These are phyloP conservation scores for Dipteronia sinensis DNA, from an alignment of 345 rosid genomes.

Conservation along the genomic window DNA sequence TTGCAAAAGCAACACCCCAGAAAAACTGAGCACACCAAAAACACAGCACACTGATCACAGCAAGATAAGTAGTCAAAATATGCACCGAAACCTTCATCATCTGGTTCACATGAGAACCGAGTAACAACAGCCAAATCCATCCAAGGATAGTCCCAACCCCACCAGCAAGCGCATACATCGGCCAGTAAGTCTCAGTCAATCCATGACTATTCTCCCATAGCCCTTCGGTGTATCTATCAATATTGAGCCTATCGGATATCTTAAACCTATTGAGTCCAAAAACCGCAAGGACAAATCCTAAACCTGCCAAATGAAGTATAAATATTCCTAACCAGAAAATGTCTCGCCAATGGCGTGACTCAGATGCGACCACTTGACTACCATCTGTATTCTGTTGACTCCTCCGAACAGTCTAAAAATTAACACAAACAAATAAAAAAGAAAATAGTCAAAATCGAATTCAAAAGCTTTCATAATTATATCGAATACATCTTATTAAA, in stretches of 20 bases:
- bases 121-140: conserved; percentile 75
- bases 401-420: conserved; percentile 60
- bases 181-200: conserved; percentile 90
- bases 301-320: conserved; percentile 60
- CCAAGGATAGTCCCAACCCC: conserved; percentile 74
- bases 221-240: conserved; percentile 56
- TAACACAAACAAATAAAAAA: not conserved
- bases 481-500: not conserved
- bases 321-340: conserved; percentile 87
- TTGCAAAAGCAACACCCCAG: conserved; percentile 83
- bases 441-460: conserved; percentile 3
- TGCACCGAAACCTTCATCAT: conserved; percentile 93
- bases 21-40: conserved; percentile 82
- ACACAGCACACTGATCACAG: conserved; percentile 87
- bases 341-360: conserved; percentile 83
- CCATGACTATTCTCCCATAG: conserved; percentile 46
- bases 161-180: conserved; percentile 79
- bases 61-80: conserved; percentile 85
- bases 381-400: conserved; percentile 55
- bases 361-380: conserved; percentile 44
- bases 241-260: conserved; percentile 71
- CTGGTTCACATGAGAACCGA: conserved; percentile 74
- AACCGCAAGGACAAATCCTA: conserved; percentile 60
- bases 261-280: conserved; percentile 80
- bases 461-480: not conserved